These are phyloP conservation scores for Auriculariales sp. DNA, from an alignment of 768 basidiomycete species.

Conservation along the genomic window DNA sequence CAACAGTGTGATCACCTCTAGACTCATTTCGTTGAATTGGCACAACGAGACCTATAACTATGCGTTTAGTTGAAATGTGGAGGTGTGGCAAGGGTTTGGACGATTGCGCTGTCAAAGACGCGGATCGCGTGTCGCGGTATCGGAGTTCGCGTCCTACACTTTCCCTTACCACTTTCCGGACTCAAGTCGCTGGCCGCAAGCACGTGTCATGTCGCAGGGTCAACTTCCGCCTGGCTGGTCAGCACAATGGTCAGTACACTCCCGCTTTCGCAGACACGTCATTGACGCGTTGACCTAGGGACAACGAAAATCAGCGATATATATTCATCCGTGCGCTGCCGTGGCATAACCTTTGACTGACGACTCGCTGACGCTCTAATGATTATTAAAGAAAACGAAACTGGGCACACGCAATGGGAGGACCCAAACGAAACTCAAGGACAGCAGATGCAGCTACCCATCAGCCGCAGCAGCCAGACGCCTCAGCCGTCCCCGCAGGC, in stretches of 20 bases:
- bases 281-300: slow-evolving; percentile 34
- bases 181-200: no score
- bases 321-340: slow-evolving; percentile 72
- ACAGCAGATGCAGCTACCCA: slow-evolving; percentile 25
- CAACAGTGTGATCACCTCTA: no score
- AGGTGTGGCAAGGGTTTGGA: no score
- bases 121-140: no score
- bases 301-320: slow-evolving; percentile 63
- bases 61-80: no score
- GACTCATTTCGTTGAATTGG: no score
- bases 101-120: no score
- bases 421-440: slow-evolving; percentile 33
- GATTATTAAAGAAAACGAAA: slow-evolving; percentile 51
- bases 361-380: no score
- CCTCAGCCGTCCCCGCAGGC: slow-evolving; percentile 16
- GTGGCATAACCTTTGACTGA: background rate
- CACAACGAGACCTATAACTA: no score
- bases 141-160: no score
- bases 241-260: slow-evolving; percentile 64
- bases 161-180: background rate
- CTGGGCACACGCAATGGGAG: slow-evolving; percentile 84
- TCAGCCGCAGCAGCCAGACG: slow-evolving; percentile 27
- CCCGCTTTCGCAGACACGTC: background rate
- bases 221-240: slow-evolving; percentile 83
- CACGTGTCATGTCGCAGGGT: background rate